phyloP scores from a whole-genome alignment of 257 asterid species.

The Datura wrightii region DNA sequence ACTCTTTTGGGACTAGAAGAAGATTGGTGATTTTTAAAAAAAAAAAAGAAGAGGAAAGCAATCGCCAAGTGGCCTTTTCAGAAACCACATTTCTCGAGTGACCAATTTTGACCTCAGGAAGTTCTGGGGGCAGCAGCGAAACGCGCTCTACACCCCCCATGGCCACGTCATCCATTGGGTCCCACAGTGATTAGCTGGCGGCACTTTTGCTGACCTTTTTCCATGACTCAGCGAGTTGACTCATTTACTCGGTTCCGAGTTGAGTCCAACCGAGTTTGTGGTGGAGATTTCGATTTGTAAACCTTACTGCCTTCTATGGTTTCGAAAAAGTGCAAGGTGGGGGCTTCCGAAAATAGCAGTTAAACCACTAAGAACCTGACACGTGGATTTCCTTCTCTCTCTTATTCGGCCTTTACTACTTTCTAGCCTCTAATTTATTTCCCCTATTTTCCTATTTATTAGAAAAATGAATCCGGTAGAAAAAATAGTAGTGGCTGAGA shows the following conservation, averaged over 20 bases:
- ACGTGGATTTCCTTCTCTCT: constrained; percentile 49
- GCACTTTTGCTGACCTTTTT: neutral
- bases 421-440: constrained; percentile 68
- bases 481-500: constrained; percentile 76
- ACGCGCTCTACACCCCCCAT: neutral
- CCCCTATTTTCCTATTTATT: constrained; percentile 36
- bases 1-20: neutral
- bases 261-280: neutral
- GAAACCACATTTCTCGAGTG: neutral
- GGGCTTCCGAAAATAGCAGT: constrained; percentile 39
- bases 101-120: neutral
- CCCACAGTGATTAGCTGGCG: constrained; percentile 1
- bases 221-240: neutral
- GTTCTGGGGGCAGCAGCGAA: fast-evolving
- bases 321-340: constrained; percentile 59
- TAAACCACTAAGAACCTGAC: constrained; percentile 53
- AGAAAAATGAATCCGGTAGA: constrained; percentile 32
- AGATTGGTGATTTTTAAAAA: neutral
- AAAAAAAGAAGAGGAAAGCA: too few species aligned
- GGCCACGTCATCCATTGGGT: neutral
- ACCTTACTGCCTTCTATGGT: neutral
- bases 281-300: constrained; percentile 23
- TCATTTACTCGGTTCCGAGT: neutral
- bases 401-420: constrained; percentile 37
- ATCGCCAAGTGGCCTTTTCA: neutral